A percentile compares a stretch with the other conserved stretches of the same genome.
These are phyloP conservation scores for Arachnomyces sp. DNA, from an alignment of 2,329 filamentous ascomycete genomes.

Conservation along the genomic window DNA sequence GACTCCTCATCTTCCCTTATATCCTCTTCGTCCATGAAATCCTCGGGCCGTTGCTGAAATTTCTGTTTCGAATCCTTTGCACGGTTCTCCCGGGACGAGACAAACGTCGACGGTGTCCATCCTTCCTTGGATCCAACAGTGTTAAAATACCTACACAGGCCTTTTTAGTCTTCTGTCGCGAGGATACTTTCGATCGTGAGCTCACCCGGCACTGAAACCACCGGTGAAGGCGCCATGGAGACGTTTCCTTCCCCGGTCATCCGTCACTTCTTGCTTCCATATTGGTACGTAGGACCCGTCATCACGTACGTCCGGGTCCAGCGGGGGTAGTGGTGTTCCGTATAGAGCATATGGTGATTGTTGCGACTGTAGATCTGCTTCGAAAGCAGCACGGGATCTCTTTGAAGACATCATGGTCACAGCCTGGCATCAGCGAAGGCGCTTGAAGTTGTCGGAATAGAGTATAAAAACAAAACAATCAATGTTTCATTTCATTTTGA, in stretches of 20 bases:
- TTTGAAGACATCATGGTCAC: conserved; percentile 59
- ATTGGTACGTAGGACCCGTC: conserved; percentile 86
- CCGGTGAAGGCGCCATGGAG: conserved; percentile 95
- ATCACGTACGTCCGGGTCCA: conserved; percentile 68
- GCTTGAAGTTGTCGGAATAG: too few species aligned
- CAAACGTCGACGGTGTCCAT: conserved; percentile 86
- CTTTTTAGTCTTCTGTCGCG: conserved; percentile 27
- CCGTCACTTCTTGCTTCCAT: conserved; percentile 98
- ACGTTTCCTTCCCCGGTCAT: conserved; percentile 81
- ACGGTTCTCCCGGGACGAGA: conserved; percentile 77
- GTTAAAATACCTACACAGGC: conserved; percentile 72
- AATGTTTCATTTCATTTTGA: too few species aligned
- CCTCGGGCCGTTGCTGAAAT: conserved; percentile 59
- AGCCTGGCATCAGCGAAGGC: too few species aligned
- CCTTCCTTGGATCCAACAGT: conserved; percentile 97
- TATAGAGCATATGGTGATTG: conserved; percentile 69
- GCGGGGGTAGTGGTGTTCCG: conserved; percentile 74
- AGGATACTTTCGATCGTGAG: conserved; percentile 21
- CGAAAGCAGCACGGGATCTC: conserved; percentile 68
- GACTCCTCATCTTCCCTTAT: conserved; percentile 76
- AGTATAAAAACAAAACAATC: too few species aligned
- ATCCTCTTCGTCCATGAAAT: conserved; percentile 98
- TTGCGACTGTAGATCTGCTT: conserved; percentile 59
- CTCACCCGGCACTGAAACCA: conserved; percentile 90
- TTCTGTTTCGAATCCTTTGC: conserved; percentile 54